Base-by-base conservation (phyloP, 2,329 filamentous ascomycete genomes). In the Fusarium pseudoanthophilum region DNA sequence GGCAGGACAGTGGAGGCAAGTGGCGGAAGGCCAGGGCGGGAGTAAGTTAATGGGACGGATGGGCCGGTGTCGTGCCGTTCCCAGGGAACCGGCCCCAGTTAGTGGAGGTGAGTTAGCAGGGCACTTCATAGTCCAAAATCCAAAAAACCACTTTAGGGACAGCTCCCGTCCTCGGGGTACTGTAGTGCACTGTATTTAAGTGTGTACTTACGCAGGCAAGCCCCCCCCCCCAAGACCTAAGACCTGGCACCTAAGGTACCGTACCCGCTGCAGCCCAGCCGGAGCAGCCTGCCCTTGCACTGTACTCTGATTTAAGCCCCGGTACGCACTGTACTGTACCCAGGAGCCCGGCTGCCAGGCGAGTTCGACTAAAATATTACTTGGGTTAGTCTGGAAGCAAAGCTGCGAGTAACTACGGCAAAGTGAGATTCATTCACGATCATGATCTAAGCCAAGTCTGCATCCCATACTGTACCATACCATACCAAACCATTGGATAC, bases 31-130 rank as follows among this genome's bases (percentile, higher is more conserved):
- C 77, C 75, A 78, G 71, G 76, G 74, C 79, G 80, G 80, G 80
- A 82, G 80, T 77, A 80, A 36, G 49, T 52, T 21, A 26, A 79
- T 78, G 78, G 79, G 80, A 76, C 79, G 79, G 80, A 79, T 81
- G 78, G 80, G 70, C 80, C 79, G 79, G 79, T 80, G 80, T 81
- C 80, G 80, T 79, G 80, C 79, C 80, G 80, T 78, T 81, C 80
- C 80, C 80, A 82, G 78, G 75, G 73, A 78, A 73, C 75, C 77
- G 79, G 78, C 78, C 71, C 75, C 75, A 79, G 76, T 69, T 76
- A 77, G 69, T 71, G 30, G 49, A 52, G 30, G n/a, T 36, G 34
- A 26, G 49, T 52, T 36, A 52, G 30, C 49, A 26, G 49, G 30
- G 49, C 30, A 52, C 30, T n/a, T 52, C 49, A 36, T 52, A 10